Evolutionary conservation across 1,284 basidiomycete genomes (phyloP), one percentile per base, ranked within the genome.

Genomic region (Apiotrichum sp.): DNA sequence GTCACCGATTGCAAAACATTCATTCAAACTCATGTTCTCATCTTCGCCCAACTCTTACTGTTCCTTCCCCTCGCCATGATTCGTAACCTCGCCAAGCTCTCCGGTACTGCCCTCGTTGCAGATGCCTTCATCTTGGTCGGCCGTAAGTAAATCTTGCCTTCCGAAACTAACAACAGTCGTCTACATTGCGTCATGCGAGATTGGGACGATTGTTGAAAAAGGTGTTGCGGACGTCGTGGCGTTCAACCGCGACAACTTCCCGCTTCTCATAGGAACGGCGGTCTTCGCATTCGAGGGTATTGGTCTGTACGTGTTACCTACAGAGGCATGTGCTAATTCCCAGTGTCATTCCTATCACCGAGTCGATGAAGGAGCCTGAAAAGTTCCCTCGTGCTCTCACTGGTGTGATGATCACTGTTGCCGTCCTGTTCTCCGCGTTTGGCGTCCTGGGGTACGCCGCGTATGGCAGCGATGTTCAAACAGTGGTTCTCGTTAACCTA

Each of bases 241-340:
- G 74, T 98, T 98, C 79, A 99, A 98, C 77, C 73, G 83, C 6
- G 86, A 84, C 67, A 86, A 88, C 62, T 98, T 93, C 79, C 87
- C 95, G 0, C 78, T 98, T 22, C 83, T 98, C 59, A 89, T 98
- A 62, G 96, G 91, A 31, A 98, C 96, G 14, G 95, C 95, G 4
- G 95, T 98, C 29, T 98, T 98, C 73, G 93, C 96, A 0, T 99
- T 98, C 64, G 96, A 98, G 76, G 95, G 95, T 14, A 91, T 98
- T 64, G 95, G 96, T 48, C 79, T 98, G 88, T 88, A 64, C 64
- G 84, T 75, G 34, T 56, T 47, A 22, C 22, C 22, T 22, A 22
- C 22, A 22, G 22, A 22, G 22, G 22, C 22, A 22, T 47, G 35
- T 31, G 31, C 45, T 61, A 33, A 44, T 44, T 39, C n/a, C 33